Evolutionary conservation across 768 basidiomycete genomes (phyloP).

Genomic region (Nidula microcarpa): DNA sequence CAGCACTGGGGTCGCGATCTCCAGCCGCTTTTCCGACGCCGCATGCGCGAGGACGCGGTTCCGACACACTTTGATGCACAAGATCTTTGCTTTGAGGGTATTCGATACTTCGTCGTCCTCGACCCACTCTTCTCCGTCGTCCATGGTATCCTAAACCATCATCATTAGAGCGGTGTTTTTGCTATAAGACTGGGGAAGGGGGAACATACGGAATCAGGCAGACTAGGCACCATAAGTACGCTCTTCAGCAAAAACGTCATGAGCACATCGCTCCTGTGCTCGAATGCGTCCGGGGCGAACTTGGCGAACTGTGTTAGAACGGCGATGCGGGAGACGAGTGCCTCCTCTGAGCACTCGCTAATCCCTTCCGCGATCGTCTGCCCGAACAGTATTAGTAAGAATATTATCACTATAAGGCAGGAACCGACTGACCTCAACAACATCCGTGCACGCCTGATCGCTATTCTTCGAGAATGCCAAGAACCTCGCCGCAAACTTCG

Average conservation of each 20-base stretch:
- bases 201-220: constrained; percentile 40
- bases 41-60: constrained; percentile 77
- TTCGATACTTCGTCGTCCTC: constrained; percentile 60
- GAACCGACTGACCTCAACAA: constrained; percentile 56
- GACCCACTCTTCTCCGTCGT: constrained; percentile 72
- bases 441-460: constrained; percentile 42
- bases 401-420: not conserved
- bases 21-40: constrained; percentile 49
- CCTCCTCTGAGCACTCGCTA: constrained; percentile 38
- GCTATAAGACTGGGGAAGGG: constrained; percentile 13
- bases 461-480: constrained; percentile 57
- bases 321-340: constrained; percentile 62
- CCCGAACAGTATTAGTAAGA: not conserved
- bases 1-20: constrained; percentile 71
- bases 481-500: constrained; percentile 84
- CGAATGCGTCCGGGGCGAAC: constrained; percentile 69
- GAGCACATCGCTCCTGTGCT: constrained; percentile 72
- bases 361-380: constrained; percentile 62
- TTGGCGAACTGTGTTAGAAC: constrained; percentile 74
- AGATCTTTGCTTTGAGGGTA: constrained; percentile 64
- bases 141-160: constrained; percentile 51
- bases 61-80: constrained; percentile 76
- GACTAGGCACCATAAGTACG: constrained; percentile 57
- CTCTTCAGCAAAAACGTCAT: constrained; percentile 69
- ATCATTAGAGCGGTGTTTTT: not conserved